Evolutionary conservation across 2,329 filamentous ascomycete genomes (phyloP).

Genomic region (Diaporthe caulivora): DNA sequence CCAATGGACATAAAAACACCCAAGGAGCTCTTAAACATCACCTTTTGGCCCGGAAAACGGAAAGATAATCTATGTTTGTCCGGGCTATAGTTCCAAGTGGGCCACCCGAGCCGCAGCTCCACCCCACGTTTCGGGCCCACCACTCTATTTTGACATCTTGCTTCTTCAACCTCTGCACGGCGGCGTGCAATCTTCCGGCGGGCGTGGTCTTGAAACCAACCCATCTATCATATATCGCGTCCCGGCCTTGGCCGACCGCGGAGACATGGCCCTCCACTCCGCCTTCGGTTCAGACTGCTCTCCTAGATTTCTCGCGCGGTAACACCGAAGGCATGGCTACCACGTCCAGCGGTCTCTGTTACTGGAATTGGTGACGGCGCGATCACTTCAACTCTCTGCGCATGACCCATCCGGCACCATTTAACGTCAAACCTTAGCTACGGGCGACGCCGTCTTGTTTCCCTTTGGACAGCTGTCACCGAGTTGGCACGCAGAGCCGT

Average conservation of each 20-base stretch:
- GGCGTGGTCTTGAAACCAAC: neutral
- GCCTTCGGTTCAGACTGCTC: neutral
- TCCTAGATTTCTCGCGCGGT: neutral
- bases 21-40: too few species aligned
- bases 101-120: constrained; percentile 19
- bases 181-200: neutral
- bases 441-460: constrained; percentile 3
- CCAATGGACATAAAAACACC: neutral
- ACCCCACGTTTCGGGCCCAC: constrained; percentile 28
- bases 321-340: neutral
- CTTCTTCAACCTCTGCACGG: neutral
- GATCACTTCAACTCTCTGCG: neutral
- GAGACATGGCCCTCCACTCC: neutral
- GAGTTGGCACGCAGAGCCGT: neutral
- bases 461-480: constrained; percentile 8
- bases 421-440: neutral
- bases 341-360: neutral
- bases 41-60: neutral
- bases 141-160: constrained; percentile 34
- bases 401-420: neutral
- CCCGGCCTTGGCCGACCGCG: neutral
- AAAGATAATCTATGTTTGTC: neutral
- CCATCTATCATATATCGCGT: neutral
- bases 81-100: neutral
- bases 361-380: neutral